Evolutionary conservation across 1,284 basidiomycete species (phyloP).

Genomic region (Malassezia pachydermatis): DNA sequence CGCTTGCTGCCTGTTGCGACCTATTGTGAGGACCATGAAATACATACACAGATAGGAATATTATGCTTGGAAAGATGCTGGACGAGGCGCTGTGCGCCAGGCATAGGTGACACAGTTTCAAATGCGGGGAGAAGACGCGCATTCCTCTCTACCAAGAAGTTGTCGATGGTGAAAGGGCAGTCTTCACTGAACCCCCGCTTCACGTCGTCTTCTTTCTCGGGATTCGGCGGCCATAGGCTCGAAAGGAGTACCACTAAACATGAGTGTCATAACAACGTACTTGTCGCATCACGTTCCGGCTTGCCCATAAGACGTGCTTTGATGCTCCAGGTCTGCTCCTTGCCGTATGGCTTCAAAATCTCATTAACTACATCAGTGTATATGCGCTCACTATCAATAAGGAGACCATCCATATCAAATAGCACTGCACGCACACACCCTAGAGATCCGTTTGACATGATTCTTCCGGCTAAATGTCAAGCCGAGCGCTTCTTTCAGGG

Average conservation of each 20-base stretch:
- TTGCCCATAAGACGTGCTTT: slow-evolving; percentile 47
- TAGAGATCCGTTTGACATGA: neutral
- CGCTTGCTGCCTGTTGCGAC: slow-evolving; percentile 45
- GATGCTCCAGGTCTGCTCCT: slow-evolving; percentile 48
- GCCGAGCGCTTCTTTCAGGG: too few species aligned
- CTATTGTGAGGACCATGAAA: neutral
- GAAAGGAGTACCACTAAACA: slow-evolving; percentile 22
- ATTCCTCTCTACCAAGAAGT: slow-evolving; percentile 39
- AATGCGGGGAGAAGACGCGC: slow-evolving; percentile 36
- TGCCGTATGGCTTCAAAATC: slow-evolving; percentile 42
- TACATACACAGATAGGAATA: slow-evolving; percentile 40
- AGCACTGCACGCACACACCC: slow-evolving; percentile 25
- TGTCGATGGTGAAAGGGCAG: slow-evolving; percentile 44
- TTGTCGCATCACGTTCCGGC: slow-evolving; percentile 42
- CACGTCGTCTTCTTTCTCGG: slow-evolving; percentile 15
- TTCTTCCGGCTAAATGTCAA: neutral
- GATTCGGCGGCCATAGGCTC: slow-evolving; percentile 34
- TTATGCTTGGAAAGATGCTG: slow-evolving; percentile 39
- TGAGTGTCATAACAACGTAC: slow-evolving; percentile 14
- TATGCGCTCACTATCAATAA: slow-evolving; percentile 45
- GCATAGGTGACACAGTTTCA: slow-evolving; percentile 39
- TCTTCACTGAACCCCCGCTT: slow-evolving; percentile 23
- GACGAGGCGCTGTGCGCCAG: slow-evolving; percentile 40
- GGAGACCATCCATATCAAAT: slow-evolving; percentile 46
- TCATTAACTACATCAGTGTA: slow-evolving; percentile 48